phyloP scores from a whole-genome alignment of 176 grass and related monocot genomes.

The Oryza longistaminata region DNA sequence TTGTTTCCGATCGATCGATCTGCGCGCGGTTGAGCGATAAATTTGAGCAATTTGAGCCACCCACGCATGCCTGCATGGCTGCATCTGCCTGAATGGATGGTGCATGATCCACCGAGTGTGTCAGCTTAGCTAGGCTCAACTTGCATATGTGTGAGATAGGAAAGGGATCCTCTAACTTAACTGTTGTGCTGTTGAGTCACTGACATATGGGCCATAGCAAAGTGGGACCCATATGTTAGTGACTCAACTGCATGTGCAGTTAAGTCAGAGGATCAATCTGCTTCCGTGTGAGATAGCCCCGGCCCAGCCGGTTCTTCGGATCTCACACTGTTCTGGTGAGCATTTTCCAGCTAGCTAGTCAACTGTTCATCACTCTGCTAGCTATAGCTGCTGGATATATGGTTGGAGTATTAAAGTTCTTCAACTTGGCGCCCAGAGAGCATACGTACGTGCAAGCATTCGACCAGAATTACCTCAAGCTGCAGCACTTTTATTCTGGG shows the following conservation, averaged over 20 bases:
- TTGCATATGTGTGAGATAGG: no score
- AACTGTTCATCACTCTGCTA: not conserved
- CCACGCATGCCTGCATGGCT: not conserved
- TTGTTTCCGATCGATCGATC: not conserved
- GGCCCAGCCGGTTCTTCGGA: not conserved
- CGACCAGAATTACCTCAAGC: not conserved
- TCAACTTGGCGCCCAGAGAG: not conserved
- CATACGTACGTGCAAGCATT: not conserved
- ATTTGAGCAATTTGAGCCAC: slow-evolving; percentile 6
- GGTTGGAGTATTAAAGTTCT: not conserved
- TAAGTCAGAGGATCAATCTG: no score
- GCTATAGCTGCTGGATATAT: not conserved
- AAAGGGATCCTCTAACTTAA: no score
- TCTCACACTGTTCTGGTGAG: slow-evolving; percentile 8
- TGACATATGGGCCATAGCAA: no score
- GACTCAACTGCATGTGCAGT: no score
- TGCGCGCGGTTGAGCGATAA: not conserved
- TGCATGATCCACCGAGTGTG: not conserved
- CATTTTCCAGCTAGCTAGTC: not conserved
- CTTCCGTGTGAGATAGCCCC: not conserved
- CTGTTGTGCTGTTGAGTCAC: no score
- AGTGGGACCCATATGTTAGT: no score
- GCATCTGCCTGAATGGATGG: not conserved
- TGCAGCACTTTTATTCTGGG: not conserved
- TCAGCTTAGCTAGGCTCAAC: no score